These are phyloP conservation scores for Cyclocybe cylindracea DNA, from an alignment of 768 basidiomycete species.

Conservation along the genomic window DNA sequence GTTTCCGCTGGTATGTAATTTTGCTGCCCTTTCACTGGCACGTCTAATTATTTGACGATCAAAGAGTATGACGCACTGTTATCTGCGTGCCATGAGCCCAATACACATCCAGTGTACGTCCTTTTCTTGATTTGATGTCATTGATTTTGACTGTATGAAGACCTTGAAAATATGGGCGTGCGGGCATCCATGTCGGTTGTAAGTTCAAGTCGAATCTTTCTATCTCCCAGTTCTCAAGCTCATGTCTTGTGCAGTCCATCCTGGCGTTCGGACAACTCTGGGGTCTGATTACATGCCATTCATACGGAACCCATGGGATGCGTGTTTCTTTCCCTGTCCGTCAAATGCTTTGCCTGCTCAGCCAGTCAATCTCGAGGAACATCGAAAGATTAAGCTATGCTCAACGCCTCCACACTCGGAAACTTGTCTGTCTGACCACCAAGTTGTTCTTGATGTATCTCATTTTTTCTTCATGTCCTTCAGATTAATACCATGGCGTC, in stretches of 20 bases:
- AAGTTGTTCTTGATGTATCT: neutral
- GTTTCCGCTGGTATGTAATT: slow-evolving; percentile 53
- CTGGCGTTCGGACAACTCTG: slow-evolving; percentile 78
- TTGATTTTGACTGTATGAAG: slow-evolving; percentile 29
- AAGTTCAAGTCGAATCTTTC: slow-evolving; percentile 22
- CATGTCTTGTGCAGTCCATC: slow-evolving; percentile 52
- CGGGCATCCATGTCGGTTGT: slow-evolving; percentile 86
- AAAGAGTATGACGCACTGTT: slow-evolving; percentile 83
- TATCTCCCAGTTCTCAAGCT: neutral
- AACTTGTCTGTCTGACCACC: slow-evolving; percentile 52
- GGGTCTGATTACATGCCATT: slow-evolving; percentile 80
- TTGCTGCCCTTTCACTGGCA: neutral
- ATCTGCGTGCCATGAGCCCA: slow-evolving; percentile 85
- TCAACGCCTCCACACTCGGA: slow-evolving; percentile 70
- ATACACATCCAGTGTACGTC: slow-evolving; percentile 76
- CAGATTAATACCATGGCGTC: slow-evolving; percentile 75
- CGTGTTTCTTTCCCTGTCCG: slow-evolving; percentile 84
- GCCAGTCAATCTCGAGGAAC: slow-evolving; percentile 78
- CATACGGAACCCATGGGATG: slow-evolving; percentile 78
- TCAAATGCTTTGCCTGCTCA: slow-evolving; percentile 78
- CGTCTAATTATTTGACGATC: neutral
- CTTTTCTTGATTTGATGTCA: neutral
- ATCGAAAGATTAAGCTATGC: slow-evolving; percentile 81
- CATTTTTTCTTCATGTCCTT: slow-evolving; percentile 4
- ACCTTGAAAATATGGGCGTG: slow-evolving; percentile 81